Evolutionary conservation across 805 yeast genomes (phyloP).

Genomic region (Metschnikowia rubicola): DNA sequence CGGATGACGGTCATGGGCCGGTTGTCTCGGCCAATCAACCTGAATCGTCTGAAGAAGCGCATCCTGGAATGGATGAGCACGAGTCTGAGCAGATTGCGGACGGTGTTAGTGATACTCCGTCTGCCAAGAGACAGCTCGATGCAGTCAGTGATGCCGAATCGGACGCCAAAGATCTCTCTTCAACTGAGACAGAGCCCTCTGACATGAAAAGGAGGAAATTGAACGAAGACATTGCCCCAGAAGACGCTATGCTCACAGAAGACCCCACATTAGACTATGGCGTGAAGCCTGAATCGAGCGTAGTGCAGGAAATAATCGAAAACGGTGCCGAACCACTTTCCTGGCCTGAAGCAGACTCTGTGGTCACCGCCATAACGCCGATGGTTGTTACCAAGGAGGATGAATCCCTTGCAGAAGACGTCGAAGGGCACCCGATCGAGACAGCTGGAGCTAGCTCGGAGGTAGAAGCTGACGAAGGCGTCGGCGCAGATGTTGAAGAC

Average conservation of each 20-base stretch:
- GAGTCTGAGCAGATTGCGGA: background rate
- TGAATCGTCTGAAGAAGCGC: no score
- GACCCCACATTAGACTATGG: background rate
- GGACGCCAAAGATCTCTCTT: background rate
- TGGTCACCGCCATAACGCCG: slow-evolving; percentile 3
- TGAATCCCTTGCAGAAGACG: background rate
- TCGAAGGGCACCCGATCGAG: background rate
- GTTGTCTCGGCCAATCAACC: background rate
- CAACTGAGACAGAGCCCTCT: background rate
- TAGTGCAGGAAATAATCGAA: slow-evolving; percentile 3
- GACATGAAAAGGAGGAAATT: slow-evolving; percentile 2
- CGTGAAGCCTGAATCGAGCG: background rate
- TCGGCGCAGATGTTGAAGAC: slow-evolving; percentile 8
- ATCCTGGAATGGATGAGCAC: no score
- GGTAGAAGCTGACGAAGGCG: slow-evolving; percentile 11
- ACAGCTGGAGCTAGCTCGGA: slow-evolving; percentile 18
- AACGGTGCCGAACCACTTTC: slow-evolving; percentile 8
- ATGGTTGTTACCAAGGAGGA: background rate
- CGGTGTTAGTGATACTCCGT: background rate
- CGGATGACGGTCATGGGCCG: slow-evolving; percentile 11
- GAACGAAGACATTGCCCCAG: background rate
- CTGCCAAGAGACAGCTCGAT: slow-evolving; percentile 4
- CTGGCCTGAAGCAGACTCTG: background rate
- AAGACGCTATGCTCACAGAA: background rate
- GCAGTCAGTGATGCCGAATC: slow-evolving; percentile 11